Evolutionary conservation across 2,329 filamentous ascomycete genomes (phyloP), one percentile per base, ranked within the genome.

Genomic region (Thyridium curvatum): DNA sequence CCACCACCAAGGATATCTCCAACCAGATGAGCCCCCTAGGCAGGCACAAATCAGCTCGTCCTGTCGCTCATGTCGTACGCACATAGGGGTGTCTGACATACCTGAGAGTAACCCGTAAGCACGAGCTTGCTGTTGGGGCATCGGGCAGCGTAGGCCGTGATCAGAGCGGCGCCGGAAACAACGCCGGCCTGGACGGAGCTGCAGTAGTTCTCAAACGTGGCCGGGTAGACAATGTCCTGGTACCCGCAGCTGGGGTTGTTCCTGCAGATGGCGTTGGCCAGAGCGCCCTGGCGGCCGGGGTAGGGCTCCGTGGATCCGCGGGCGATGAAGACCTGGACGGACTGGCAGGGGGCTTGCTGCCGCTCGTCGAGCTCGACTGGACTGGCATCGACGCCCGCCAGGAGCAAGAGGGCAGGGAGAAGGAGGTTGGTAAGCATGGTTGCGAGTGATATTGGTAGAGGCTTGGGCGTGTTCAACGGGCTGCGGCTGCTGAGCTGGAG

Each of bases 301-400:
- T 56, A 56, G 8, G 54, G 55, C 42, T 58, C 52, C 18, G 53
- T 53, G 42, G 53, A 55, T 18, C 53, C 55, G 5, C 45, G 44
- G 8, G 50, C 51, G 29, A 58, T 47, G 40, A 57, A 57, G 35
- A 58, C 32, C 45, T 55, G 54, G 2, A 58, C 50, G n/a, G 50
- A 44, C 13, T 47, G 45, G 47, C 55, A 58, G 8, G 34, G 34
- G 18, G 12, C 21, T 10, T 28, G 18, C 18, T 28, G 34, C 12
- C 29, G 18, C 12, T 35, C 18, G 21, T 15, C 18, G 4, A 28
- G 34, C 6, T 17, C 34, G n/a, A 28, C 9, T 12, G n/a, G n/a
- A 28, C 21, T 26, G 21, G 21, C 21, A 10, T 10, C 21, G 21
- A 26, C 10, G 6, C 21, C 21, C 21, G 6, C 10, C 21, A 26